phyloP scores from a whole-genome alignment of 176 grass and related monocot species.

The Hordeum vulgare region DNA sequence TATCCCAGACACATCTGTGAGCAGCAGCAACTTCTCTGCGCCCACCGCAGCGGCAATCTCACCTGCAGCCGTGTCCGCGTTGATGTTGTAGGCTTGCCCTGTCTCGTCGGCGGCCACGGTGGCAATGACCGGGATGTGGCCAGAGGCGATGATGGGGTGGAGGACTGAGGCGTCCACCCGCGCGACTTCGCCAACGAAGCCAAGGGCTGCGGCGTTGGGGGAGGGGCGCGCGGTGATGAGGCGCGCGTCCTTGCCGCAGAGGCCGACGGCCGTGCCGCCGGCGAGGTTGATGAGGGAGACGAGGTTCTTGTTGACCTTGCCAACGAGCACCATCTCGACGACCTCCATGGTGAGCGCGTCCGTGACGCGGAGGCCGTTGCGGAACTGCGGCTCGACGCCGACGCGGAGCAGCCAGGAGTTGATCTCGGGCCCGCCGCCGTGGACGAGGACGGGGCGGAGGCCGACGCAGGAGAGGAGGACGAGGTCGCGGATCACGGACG shows the following conservation, averaged over 20 bases:
- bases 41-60: constrained; percentile 60
- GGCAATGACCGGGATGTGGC: constrained; percentile 71
- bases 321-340: constrained; percentile 70
- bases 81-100: constrained; percentile 63
- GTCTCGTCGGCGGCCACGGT: constrained; percentile 58
- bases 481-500: constrained; percentile 61
- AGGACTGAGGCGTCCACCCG: constrained; percentile 47
- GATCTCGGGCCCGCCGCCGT: constrained; percentile 69
- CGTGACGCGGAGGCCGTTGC: constrained; percentile 58
- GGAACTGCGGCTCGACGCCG: constrained; percentile 56
- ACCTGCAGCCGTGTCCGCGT: constrained; percentile 48
- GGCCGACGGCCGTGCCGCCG: constrained; percentile 34
- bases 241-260: constrained; percentile 68
- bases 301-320: constrained; percentile 68
- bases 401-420: constrained; percentile 56
- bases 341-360: constrained; percentile 65
- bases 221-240: constrained; percentile 61
- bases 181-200: constrained; percentile 47
- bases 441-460: constrained; percentile 57
- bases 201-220: constrained; percentile 38
- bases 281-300: constrained; percentile 56
- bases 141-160: constrained; percentile 35
- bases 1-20: constrained; percentile 65
- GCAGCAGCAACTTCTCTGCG: constrained; percentile 58
- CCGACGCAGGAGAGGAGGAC: constrained; percentile 70